phyloP scores from a whole-genome alignment of 164 flowering plant species.

The Liriodendron chinense region DNA sequence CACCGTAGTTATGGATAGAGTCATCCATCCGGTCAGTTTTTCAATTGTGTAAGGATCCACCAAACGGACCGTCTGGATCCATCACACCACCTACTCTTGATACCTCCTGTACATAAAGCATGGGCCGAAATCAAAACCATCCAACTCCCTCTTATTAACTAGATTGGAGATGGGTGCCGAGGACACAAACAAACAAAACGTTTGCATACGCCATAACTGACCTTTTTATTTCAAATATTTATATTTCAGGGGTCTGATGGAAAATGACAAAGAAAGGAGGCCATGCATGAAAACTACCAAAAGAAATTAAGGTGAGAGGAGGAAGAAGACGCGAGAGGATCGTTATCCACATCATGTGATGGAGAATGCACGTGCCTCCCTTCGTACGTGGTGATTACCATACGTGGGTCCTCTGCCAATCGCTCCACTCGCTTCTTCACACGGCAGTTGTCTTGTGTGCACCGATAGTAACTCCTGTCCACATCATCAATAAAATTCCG shows the following conservation, averaged over 20 bases:
- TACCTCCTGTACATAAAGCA: too few species aligned
- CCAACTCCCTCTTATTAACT: background rate
- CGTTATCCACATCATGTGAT: slow-evolving; percentile 54
- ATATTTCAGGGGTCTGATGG: background rate
- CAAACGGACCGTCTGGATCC: too few species aligned
- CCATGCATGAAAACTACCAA: slow-evolving; percentile 35
- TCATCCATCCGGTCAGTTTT: too few species aligned
- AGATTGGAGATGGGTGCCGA: background rate
- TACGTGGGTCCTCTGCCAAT: slow-evolving; percentile 89
- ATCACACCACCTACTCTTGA: too few species aligned
- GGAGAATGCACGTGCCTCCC: slow-evolving; percentile 88
- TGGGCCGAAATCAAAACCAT: too few species aligned
- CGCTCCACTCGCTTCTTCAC: slow-evolving; percentile 94
- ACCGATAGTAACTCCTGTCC: slow-evolving; percentile 88
- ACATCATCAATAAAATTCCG: too few species aligned
- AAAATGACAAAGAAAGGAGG: background rate
- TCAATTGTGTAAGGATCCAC: too few species aligned
- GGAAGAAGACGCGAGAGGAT: slow-evolving; percentile 22
- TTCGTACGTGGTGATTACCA: slow-evolving; percentile 96
- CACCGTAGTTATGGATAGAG: too few species aligned
- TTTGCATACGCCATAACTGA: background rate
- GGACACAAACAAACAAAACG: background rate
- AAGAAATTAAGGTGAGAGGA: slow-evolving; percentile 53
- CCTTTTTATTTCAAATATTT: background rate
- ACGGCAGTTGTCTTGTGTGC: slow-evolving; percentile 82